These are phyloP conservation scores for Penicillium flavigenum DNA, from an alignment of 495 filamentous ascomycete genomes.

Conservation along the genomic window DNA sequence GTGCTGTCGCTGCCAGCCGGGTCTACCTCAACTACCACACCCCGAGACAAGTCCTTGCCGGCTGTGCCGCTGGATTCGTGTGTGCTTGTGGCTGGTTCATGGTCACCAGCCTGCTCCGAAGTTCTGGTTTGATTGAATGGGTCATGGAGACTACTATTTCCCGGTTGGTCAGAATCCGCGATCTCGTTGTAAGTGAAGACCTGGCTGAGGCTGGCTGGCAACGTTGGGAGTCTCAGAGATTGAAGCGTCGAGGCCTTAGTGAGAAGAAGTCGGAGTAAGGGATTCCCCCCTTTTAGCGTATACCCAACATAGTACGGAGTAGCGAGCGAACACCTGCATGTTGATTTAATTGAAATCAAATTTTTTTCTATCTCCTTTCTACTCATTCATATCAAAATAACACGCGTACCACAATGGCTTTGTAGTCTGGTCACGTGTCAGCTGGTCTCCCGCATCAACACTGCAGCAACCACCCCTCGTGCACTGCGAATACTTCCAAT, in stretches of 20 bases:
- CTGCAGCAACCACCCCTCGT: slow-evolving; percentile 7
- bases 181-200: slow-evolving; percentile 88
- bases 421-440: slow-evolving; percentile 4
- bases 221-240: slow-evolving; percentile 67
- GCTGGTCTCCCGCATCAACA: slow-evolving; percentile 5
- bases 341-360: neutral
- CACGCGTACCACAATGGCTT: neutral
- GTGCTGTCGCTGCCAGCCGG: slow-evolving; percentile 71
- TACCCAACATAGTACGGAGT: slow-evolving; percentile 1
- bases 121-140: slow-evolving; percentile 67
- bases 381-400: neutral
- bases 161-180: slow-evolving; percentile 66
- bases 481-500: neutral
- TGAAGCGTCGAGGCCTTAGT: slow-evolving; percentile 33
- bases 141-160: slow-evolving; percentile 64
- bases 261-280: slow-evolving; percentile 34
- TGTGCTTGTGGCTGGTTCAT: slow-evolving; percentile 80
- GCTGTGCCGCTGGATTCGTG: slow-evolving; percentile 65
- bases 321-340: neutral
- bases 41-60: slow-evolving; percentile 78
- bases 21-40: slow-evolving; percentile 96
- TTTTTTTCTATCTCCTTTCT: neutral
- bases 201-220: slow-evolving; percentile 90
- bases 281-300: neutral
- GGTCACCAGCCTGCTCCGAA: slow-evolving; percentile 62